A percentile compares a stretch with the other conserved stretches of the same genome.
phyloP scores from a whole-genome alignment of 1,284 basidiomycete species.

The Trametes hirsuta region DNA sequence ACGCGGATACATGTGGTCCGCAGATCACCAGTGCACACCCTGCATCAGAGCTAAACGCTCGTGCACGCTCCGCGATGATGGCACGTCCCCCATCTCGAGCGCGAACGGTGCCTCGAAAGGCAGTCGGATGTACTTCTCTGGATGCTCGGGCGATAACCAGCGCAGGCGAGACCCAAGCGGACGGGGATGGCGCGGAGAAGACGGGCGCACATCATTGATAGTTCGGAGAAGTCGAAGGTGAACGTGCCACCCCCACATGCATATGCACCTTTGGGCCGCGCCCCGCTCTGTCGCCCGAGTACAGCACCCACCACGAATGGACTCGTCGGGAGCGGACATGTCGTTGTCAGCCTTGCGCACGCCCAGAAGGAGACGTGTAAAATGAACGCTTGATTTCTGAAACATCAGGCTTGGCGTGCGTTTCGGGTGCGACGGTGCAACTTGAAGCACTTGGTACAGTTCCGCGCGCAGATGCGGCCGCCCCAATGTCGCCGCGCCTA shows the following conservation, averaged over 20 bases:
- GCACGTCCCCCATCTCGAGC: background rate
- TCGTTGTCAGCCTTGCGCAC: no score
- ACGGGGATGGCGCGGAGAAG: background rate
- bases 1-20: background rate
- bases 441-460: no score
- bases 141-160: background rate
- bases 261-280: background rate
- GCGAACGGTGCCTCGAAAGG: no score
- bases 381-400: no score
- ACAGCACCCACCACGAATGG: background rate
- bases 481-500: background rate
- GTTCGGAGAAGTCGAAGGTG: conserved; percentile 7
- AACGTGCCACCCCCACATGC: background rate
- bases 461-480: background rate
- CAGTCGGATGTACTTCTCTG: background rate
- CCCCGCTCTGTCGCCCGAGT: background rate
- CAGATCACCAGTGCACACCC: conserved; percentile 5
- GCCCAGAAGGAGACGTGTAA: no score
- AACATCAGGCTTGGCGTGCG: no score
- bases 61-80: background rate
- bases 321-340: background rate
- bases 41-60: conserved; percentile 1
- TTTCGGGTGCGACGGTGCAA: no score
- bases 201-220: conserved; percentile 4
- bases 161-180: no score